These are phyloP conservation scores for Pichia sp. DNA, from an alignment of 1,139 yeast species.

Conservation along the genomic window DNA sequence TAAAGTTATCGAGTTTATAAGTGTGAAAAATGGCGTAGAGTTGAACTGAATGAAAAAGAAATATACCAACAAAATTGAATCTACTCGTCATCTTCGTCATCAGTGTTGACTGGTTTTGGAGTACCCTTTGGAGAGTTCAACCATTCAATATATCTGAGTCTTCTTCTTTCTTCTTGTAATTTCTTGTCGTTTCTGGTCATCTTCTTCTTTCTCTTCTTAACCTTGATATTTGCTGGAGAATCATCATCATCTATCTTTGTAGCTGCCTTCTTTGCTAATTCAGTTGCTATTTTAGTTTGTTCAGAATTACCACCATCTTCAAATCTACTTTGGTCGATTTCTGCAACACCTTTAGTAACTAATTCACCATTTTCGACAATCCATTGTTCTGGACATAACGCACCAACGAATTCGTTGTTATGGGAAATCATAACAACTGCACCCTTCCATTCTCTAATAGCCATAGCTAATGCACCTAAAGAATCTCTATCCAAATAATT, in stretches of 20 bases:
- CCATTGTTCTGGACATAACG: conserved; percentile 98
- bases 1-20: conserved; percentile 1
- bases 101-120: conserved; percentile 88
- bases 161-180: conserved; percentile 85
- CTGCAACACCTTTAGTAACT: conserved; percentile 74
- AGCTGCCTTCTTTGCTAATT: conserved; percentile 35
- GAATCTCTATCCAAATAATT: conserved; percentile 97
- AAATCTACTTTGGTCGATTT: conserved; percentile 70
- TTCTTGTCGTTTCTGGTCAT: conserved; percentile 95
- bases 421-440: conserved; percentile 99
- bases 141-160: conserved; percentile 93
- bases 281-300: conserved; percentile 38
- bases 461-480: conserved; percentile 93
- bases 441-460: conserved; percentile 96
- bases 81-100: conserved; percentile 62
- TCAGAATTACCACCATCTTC: conserved; percentile 56
- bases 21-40: not conserved
- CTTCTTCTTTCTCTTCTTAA: conserved; percentile 79
- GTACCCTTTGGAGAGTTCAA: conserved; percentile 95
- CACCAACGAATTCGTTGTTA: conserved; percentile 94
- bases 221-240: conserved; percentile 94
- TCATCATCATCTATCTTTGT: conserved; percentile 62
- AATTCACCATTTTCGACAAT: conserved; percentile 88
- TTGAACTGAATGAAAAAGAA: not conserved
- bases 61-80: conserved; percentile 38